Percentiles rank a stretch among this genome's conserved stretches.
These are phyloP conservation scores for Puccinia triticina DNA, from an alignment of 1,284 basidiomycete genomes.

Conservation along the genomic window DNA sequence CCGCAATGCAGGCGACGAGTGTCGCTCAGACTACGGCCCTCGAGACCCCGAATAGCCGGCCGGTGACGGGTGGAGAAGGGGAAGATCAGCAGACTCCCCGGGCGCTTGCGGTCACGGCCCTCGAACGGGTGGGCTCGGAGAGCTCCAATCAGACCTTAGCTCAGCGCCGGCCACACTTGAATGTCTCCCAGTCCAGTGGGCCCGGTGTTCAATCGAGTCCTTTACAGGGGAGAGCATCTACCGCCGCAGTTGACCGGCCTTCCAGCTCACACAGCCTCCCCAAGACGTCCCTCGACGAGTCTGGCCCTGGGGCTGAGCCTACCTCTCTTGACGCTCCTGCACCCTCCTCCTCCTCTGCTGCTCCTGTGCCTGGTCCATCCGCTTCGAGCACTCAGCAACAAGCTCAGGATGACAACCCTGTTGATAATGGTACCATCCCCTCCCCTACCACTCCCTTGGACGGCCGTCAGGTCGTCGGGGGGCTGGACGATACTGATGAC, in stretches of 20 bases:
- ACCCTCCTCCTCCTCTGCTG: neutral
- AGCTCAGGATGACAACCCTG: neutral
- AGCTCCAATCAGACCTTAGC: neutral
- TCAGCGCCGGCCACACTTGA: no score
- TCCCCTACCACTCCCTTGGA: conserved; percentile 41
- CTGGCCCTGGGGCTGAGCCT: no score
- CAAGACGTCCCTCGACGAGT: no score
- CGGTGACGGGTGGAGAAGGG: neutral
- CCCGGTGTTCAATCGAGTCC: no score
- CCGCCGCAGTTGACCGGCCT: no score
- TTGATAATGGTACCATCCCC: neutral
- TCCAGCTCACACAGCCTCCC: no score
- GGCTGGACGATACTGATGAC: conserved; percentile 49
- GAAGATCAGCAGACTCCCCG: neutral
- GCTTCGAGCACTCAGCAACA: no score
- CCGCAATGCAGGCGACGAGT: neutral
- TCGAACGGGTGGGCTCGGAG: neutral
- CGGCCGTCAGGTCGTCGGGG: conserved; percentile 29
- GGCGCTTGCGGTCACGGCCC: conserved; percentile 5
- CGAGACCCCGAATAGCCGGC: neutral
- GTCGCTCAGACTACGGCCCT: neutral
- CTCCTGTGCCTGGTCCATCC: no score
- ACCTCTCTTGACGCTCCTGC: no score
- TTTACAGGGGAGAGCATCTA: no score
- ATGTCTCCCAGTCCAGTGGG: neutral